Conservation (phyloP, 2,329 filamentous ascomycete genomes). For the Penicillium sp. region DNA sequence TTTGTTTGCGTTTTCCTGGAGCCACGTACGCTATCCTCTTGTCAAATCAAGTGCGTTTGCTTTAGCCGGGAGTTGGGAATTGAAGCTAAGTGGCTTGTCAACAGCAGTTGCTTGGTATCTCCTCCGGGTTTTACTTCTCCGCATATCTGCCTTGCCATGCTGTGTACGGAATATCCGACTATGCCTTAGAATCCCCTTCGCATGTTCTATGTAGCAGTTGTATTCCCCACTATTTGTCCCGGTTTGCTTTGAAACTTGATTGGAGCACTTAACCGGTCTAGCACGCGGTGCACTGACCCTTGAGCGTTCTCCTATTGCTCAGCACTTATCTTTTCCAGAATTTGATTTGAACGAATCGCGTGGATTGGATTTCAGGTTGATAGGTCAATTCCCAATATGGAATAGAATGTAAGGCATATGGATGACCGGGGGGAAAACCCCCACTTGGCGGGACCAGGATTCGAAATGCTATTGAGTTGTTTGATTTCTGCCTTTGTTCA, state of each 20-base stretch:
- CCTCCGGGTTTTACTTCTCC: not conserved
- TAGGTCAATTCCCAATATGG: not conserved
- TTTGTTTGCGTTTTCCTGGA: not conserved
- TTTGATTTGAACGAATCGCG: not conserved
- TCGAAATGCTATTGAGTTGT: not conserved
- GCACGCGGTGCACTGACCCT: not conserved
- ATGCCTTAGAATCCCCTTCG: too few relatives aligned
- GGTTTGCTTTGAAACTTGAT: not conserved
- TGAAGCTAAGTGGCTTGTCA: not conserved
- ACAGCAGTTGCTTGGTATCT: not conserved
- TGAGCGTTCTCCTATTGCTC: not conserved
- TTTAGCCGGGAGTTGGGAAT: not conserved
- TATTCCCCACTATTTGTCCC: not conserved
- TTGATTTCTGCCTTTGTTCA: not conserved
- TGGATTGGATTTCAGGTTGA: not conserved
- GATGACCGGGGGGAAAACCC: not conserved
- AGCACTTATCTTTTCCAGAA: not conserved
- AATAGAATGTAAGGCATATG: not conserved
- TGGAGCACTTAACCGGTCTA: not conserved
- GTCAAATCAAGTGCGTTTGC: not conserved
- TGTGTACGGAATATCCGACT: not conserved
- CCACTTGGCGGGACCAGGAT: not conserved
- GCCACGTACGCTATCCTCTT: not conserved
- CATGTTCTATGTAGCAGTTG: not conserved
- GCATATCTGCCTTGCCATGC: not conserved